phyloP scores from a whole-genome alignment of 441 rosid genomes.

The Kokia cookei region DNA sequence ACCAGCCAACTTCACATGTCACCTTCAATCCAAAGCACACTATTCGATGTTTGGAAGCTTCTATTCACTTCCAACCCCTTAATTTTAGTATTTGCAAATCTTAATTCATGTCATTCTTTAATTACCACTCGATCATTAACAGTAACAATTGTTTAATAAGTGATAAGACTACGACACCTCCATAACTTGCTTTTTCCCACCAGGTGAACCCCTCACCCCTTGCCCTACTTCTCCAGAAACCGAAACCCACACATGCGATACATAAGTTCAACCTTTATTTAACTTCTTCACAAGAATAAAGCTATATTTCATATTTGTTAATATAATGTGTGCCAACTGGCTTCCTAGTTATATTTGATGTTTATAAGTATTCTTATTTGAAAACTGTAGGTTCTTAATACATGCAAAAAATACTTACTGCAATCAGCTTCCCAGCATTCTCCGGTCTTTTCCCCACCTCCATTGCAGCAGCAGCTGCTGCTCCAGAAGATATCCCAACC shows the following conservation, averaged over 20 bases:
- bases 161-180: neutral
- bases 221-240: too few species aligned
- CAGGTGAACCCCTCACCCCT: neutral
- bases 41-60: neutral
- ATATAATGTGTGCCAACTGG: neutral
- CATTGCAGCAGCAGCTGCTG: constrained; percentile 89
- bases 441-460: constrained; percentile 78
- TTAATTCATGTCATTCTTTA: neutral
- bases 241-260: too few species aligned
- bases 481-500: constrained; percentile 98
- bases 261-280: neutral
- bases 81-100: neutral
- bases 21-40: neutral
- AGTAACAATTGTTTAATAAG: neutral
- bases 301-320: neutral
- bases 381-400: constrained; percentile 1
- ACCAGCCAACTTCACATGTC: neutral
- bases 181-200: neutral
- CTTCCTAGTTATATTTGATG: neutral
- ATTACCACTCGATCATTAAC: neutral
- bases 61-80: neutral
- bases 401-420: constrained; percentile 39
- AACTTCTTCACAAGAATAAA: neutral
- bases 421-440: constrained; percentile 82
- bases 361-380: neutral